Base-by-base conservation (phyloP, 768 basidiomycete genomes). In the Pulveroboletus sp. region DNA sequence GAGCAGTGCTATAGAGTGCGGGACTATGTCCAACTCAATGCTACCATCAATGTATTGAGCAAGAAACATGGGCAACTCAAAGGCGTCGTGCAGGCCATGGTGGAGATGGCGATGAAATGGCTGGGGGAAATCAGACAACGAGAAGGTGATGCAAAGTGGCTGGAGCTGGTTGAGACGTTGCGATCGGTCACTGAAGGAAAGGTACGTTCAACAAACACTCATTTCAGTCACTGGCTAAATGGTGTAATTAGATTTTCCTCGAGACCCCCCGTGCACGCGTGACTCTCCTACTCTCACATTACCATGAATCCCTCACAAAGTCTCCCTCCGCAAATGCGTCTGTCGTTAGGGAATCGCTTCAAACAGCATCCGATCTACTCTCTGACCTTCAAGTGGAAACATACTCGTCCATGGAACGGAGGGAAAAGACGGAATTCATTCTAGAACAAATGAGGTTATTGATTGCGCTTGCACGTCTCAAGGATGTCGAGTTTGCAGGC, bases 11-110 rank as follows among this genome's bases (percentile, higher is more conserved):
- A 90, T 66, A 73, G 84, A 55, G 82, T 82, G 21, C 77, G 76
- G 50, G 79, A 95, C 62, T 84, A 84, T 63, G 68, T 75, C 30
- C 76, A 82, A 47, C 71, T 94, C 50, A 93, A 93, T 63, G 73
- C 78, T 8, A 83, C 78, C 54, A 76, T 91, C 51, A 76, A 73
- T 31, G 42, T 80, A 15, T 71, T 96, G 57, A 86, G 86, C 70
- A 97, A 96, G 78, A 98, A 97, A 63, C 96, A 98, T 68, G 95
- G 96, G 0, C 96, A 99, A 64, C 75, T 98, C 56, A 94, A 97
- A 66, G 88, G 79, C 43, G 88, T 84, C 1, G 82, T 94, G 11
- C 89, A 93, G 61, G 79, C 83, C n/a, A 86, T 99, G 63, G 93
- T 98, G 9, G 94, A 98, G 62, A 80, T 81, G 52, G 78, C 81